Conservation (phyloP, 2,329 filamentous ascomycete species). For the Davidsoniella virescens region DNA sequence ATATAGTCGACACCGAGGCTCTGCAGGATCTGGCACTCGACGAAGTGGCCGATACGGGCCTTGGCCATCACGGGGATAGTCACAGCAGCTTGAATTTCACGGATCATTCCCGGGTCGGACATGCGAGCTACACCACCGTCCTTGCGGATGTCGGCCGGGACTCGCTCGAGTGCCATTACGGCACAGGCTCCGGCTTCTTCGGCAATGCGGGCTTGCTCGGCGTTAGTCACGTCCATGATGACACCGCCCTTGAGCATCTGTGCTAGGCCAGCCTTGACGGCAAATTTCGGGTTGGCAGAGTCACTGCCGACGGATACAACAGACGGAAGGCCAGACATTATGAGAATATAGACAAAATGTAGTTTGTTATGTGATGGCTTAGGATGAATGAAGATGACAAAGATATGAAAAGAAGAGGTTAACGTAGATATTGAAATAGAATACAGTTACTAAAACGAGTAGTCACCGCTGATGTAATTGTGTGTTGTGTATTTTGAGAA, state of each 20-base stretch:
- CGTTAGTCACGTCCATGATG: constrained; percentile 97
- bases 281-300: constrained; percentile 40
- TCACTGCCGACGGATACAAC: constrained; percentile 12
- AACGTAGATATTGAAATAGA: background rate
- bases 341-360: background rate
- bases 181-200: constrained; percentile 91
- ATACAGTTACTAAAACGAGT: background rate
- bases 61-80: constrained; percentile 99
- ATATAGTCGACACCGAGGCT: constrained; percentile 93
- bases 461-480: background rate
- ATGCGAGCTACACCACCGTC: constrained; percentile 92
- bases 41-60: constrained; percentile 91
- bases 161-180: constrained; percentile 97
- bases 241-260: constrained; percentile 99
- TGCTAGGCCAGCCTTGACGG: constrained; percentile 85
- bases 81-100: constrained; percentile 83
- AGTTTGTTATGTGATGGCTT: background rate
- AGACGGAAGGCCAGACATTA: constrained; percentile 9
- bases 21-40: constrained; percentile 97
- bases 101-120: constrained; percentile 89
- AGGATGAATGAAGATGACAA: background rate
- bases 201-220: constrained; percentile 86
- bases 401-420: background rate
- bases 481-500: background rate
- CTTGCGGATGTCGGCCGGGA: constrained; percentile 85